phyloP scores from a whole-genome alignment of 352 stramenopile species.

The Globisporangium carolinianum region DNA sequence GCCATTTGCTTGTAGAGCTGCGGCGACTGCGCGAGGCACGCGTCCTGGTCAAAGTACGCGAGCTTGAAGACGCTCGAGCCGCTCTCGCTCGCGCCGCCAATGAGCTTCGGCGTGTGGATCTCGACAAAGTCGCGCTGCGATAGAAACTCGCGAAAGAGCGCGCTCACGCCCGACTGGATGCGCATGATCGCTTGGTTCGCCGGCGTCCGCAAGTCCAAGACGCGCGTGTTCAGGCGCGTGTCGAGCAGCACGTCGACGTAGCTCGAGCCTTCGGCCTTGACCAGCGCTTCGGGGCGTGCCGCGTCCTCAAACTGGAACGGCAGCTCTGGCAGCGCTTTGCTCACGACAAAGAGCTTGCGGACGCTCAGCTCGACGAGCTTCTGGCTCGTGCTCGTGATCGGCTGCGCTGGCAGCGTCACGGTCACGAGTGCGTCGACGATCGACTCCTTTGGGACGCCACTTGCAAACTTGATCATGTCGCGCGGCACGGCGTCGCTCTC shows the following conservation, averaged over 20 bases:
- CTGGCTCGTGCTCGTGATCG: slow-evolving; percentile 92
- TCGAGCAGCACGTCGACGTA: slow-evolving; percentile 87
- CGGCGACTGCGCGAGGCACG: slow-evolving; percentile 95
- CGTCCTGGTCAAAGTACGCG: slow-evolving; percentile 97
- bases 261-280: slow-evolving; percentile 78
- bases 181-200: slow-evolving; percentile 99
- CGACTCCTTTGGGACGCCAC: slow-evolving; percentile 91
- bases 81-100: slow-evolving; percentile 95
- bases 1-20: slow-evolving; percentile 99
- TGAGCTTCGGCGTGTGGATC: slow-evolving; percentile 99
- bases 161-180: slow-evolving; percentile 94
- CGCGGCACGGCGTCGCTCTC: slow-evolving; percentile 87
- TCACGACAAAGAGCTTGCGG: slow-evolving; percentile 93
- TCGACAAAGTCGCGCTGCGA: slow-evolving; percentile 95
- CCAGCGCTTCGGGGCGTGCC: slow-evolving; percentile 75
- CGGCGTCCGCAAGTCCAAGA: slow-evolving; percentile 96
- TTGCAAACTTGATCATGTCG: slow-evolving; percentile 97
- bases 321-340: slow-evolving; percentile 88
- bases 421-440: slow-evolving; percentile 95
- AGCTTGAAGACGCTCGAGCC: slow-evolving; percentile 98
- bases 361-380: slow-evolving; percentile 94
- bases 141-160: slow-evolving; percentile 97
- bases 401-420: slow-evolving; percentile 79
- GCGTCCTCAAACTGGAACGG: slow-evolving; percentile 96
- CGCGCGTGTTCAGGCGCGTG: slow-evolving; percentile 93